Percentiles rank a stretch among this genome's conserved stretches.
Evolutionary conservation across 1,284 basidiomycete genomes (phyloP).

Genomic region (Mycena sp.): DNA sequence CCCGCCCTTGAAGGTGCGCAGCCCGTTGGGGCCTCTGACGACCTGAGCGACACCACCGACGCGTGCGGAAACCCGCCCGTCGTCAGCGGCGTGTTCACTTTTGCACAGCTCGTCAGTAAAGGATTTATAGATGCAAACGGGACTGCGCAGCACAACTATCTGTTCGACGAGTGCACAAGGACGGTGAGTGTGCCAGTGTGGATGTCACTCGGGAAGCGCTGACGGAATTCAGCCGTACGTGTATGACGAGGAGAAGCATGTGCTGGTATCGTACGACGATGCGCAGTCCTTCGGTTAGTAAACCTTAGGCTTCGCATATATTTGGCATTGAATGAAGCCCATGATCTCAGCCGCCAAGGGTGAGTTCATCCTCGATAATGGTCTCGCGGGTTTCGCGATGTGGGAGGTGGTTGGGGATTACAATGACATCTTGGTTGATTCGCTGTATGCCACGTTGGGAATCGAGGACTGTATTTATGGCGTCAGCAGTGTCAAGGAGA

Average conservation of each 20-base stretch:
- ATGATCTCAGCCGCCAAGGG: slow-evolving; percentile 58
- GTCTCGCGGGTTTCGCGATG: slow-evolving; percentile 71
- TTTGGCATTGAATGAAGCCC: neutral
- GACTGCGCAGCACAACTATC: slow-evolving; percentile 50
- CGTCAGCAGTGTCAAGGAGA: too few species aligned
- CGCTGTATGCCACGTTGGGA: slow-evolving; percentile 48
- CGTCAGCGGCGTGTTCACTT: slow-evolving; percentile 62
- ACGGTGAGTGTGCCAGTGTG: slow-evolving; percentile 56
- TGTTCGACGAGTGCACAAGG: slow-evolving; percentile 71
- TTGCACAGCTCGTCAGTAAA: slow-evolving; percentile 63
- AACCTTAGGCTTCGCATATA: slow-evolving; percentile 38
- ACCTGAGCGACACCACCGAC: slow-evolving; percentile 45
- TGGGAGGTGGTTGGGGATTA: slow-evolving; percentile 73
- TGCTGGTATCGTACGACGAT: slow-evolving; percentile 72
- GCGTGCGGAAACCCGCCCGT: slow-evolving; percentile 59
- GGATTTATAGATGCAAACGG: slow-evolving; percentile 66
- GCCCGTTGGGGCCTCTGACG: slow-evolving; percentile 63
- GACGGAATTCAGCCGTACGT: slow-evolving; percentile 61
- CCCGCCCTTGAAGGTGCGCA: slow-evolving; percentile 57
- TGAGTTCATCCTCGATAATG: slow-evolving; percentile 57
- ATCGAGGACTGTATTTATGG: slow-evolving; percentile 20
- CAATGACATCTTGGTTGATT: slow-evolving; percentile 61
- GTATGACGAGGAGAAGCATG: slow-evolving; percentile 59
- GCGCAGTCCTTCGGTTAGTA: slow-evolving; percentile 55
- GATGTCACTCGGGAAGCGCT: neutral